These are phyloP conservation scores for Globisporangium cederbergense DNA, from an alignment of 352 stramenopile genomes.

Conservation along the genomic window DNA sequence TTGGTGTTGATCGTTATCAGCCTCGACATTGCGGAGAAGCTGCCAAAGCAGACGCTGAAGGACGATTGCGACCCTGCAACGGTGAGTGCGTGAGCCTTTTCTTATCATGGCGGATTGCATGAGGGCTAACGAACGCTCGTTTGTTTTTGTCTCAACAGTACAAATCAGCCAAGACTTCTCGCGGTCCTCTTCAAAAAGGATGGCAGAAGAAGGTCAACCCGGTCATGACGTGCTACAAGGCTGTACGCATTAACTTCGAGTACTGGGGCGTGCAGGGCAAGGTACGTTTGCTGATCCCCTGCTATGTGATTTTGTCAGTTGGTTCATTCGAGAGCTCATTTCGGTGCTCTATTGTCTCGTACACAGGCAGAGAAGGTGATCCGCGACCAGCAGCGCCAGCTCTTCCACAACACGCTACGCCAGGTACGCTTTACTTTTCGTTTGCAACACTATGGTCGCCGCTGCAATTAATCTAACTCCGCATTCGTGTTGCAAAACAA, in stretches of 20 bases:
- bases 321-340: not conserved
- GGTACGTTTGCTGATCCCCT: constrained; percentile 17
- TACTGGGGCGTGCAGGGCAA: constrained; percentile 86
- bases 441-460: no score
- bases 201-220: constrained; percentile 72
- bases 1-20: constrained; percentile 20
- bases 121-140: not conserved
- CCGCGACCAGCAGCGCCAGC: constrained; percentile 76
- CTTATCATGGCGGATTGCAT: not conserved
- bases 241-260: constrained; percentile 85
- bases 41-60: constrained; percentile 72
- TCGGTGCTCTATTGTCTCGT: not conserved
- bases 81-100: constrained; percentile 16
- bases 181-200: constrained; percentile 57
- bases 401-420: constrained; percentile 73
- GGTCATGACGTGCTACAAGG: constrained; percentile 87
- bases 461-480: not conserved
- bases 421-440: constrained; percentile 17
- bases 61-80: constrained; percentile 63
- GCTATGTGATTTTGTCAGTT: not conserved
- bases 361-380: constrained; percentile 71
- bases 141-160: constrained; percentile 28
- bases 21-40: constrained; percentile 72
- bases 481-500: constrained; percentile 12
- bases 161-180: constrained; percentile 68